Evolutionary conservation across 2,329 filamentous ascomycete species (phyloP).

Genomic region (Arthrobotrys sinensis): DNA sequence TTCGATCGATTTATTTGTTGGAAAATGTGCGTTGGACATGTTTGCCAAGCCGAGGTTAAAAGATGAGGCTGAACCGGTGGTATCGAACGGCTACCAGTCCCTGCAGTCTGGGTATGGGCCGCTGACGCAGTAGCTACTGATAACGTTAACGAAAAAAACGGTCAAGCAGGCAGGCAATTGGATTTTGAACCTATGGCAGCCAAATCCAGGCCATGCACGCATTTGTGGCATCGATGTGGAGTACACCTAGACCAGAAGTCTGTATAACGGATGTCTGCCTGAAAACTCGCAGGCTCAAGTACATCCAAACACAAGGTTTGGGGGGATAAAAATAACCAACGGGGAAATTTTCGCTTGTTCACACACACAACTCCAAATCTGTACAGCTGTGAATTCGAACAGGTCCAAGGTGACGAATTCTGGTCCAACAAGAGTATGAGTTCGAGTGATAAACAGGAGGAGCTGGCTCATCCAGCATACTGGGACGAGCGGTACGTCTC

Average conservation of each 20-base stretch:
- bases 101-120: no score
- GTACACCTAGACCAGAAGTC: no score
- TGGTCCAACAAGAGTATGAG: slow-evolving; percentile 30
- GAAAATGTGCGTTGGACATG: slow-evolving; percentile 28
- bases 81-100: background rate
- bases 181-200: no score
- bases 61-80: slow-evolving; percentile 16
- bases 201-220: no score
- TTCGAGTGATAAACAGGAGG: slow-evolving; percentile 61
- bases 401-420: background rate
- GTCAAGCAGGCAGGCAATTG: no score
- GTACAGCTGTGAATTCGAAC: no score
- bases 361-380: slow-evolving; percentile 2
- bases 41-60: slow-evolving; percentile 24
- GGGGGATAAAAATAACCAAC: background rate
- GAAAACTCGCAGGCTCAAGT: no score
- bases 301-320: no score
- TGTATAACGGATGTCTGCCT: no score
- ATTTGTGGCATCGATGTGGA: no score
- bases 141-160: no score
- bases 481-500: slow-evolving; percentile 62
- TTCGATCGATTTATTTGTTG: slow-evolving; percentile 3
- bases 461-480: slow-evolving; percentile 60
- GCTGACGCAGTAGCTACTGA: no score
- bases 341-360: slow-evolving; percentile 13